These are phyloP conservation scores for Boletus reticuloceps DNA, from an alignment of 768 basidiomycete genomes.

Conservation along the genomic window DNA sequence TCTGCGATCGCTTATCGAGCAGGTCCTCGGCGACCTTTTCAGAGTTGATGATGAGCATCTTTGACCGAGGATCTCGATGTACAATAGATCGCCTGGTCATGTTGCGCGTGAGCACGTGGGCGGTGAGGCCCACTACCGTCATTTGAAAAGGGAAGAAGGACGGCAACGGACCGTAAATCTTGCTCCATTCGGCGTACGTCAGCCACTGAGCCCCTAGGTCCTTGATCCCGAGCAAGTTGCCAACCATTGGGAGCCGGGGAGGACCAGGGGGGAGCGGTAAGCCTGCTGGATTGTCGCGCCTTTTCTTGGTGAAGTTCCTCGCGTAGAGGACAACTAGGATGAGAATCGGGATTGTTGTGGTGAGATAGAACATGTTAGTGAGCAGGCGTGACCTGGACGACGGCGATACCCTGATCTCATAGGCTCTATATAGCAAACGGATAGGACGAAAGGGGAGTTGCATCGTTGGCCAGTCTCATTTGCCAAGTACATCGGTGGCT, in stretches of 20 bases:
- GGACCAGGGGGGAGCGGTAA: conserved; percentile 41
- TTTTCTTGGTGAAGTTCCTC: conserved; percentile 3
- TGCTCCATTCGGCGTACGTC: conserved; percentile 41
- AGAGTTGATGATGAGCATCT: conserved; percentile 24
- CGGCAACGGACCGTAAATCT: conserved; percentile 35
- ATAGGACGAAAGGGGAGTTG: not conserved
- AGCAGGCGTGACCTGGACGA: not conserved
- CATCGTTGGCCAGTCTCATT: conserved; percentile 9
- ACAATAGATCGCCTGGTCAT: conserved; percentile 22
- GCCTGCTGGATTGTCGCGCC: conserved; percentile 14
- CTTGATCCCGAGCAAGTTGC: conserved; percentile 43
- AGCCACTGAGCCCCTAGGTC: conserved; percentile 37
- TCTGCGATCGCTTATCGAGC: conserved; percentile 27
- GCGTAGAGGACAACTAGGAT: not conserved
- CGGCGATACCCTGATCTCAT: not conserved
- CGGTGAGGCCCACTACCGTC: not conserved
- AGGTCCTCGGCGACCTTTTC: conserved; percentile 27
- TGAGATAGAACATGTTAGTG: conserved; percentile 5
- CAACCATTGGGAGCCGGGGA: conserved; percentile 40
- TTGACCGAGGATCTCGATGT: conserved; percentile 24
- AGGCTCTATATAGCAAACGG: not conserved
- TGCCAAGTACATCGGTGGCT: not conserved
- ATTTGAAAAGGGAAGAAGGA: not conserved
- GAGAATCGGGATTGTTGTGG: not conserved
- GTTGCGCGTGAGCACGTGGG: not conserved